Base-by-base conservation (phyloP, 352 stramenopile genomes). In the Plasmopara muralis region DNA sequence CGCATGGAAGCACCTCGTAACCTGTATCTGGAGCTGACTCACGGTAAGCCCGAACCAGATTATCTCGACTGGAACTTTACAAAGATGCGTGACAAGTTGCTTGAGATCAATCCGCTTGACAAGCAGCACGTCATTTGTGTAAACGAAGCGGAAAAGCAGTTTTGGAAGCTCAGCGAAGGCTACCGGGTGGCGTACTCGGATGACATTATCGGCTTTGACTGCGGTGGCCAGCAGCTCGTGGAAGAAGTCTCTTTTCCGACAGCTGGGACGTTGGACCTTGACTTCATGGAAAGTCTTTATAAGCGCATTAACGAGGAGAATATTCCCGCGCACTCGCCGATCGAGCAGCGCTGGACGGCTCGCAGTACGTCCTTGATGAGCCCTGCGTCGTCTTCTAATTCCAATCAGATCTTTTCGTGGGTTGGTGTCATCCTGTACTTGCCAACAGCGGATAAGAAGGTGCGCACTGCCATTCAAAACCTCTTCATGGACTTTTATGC, bases 361-460 rank as follows among this genome's bases (percentile, higher is more conserved):
- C 76, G 75, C 30, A 98, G 91, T 39, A 83, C 67, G 20, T 97
- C 94, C 4, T 62, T 63, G 9, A 96, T 99, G 77, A 98, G 89
- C 41, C 96, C 96, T 12, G 95, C 93, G 9, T 84, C 77, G 63
- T 77, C 85, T 25, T 59, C 60, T n/a, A 84, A 91, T 43, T 54
- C 69, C 0, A 50, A 66, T 9, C 77, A 88, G 51, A 49, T 96
- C 10, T 95, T 95, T 56, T 97, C 81, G 29, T 99, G 97, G 97
- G 95, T 99, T 29, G 97, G 97, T 49, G 89, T 99, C 42, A 99
- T 99, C 44, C 82, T 98, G 70, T 99, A 97, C 66, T 69, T 99
- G 16, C 67, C 78, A 40, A 82, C 94, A 43, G 70, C 87, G 13
- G 70, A 91, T 34, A 66, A 67, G 31, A 61, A 65, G 35, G 56